Evolutionary conservation across 1,284 basidiomycete species (phyloP), one percentile per base, ranked within the genome.

Genomic region (Austropuccinia psidii): DNA sequence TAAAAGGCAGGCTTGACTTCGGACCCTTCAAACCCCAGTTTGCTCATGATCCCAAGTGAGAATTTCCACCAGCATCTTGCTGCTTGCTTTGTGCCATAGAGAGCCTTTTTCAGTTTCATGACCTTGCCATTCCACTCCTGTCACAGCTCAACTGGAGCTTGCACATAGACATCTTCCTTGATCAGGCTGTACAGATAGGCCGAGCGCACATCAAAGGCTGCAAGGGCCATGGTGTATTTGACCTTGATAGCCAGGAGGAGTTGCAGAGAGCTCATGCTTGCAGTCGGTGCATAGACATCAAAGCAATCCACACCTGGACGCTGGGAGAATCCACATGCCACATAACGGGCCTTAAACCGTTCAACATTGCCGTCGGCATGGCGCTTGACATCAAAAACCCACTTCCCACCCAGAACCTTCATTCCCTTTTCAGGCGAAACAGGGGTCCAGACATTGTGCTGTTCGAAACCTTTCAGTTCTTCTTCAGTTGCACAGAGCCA

Each of bases 381-480:
- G 19, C 15, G 39, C 4, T 69, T 57, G 5, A 54, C 41, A 0
- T 33, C 4, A 24, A 69, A 69, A 31, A 69, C 66, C 66, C 66
- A 69, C 1, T 54, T 35, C 6, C 11, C 2, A 1, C 54, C 66
- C 2, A 60, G 57, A 11, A 21, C 35, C 29, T 60, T 60, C 13
- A 60, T 21, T 2, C 57, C 57, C 6, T 3, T 2, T 11, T 8
- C 6, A 2, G 57, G 17, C 2, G 13, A 2, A 8, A 60, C 17
- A 3, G 35, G 8, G 8, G 7, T 21, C 57, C 57, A 60, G 5
- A 60, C 57, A 1, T 15, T 24, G 8, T 39, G 35, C 4, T 21
- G 6, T 4, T 41, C 3, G 27, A 60, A 41, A 11, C 43, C 27
- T 8, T 41, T 13, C 7, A 60, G 11, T 39, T 60, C 37, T 8